Evolutionary conservation across 1,139 yeast genomes (phyloP).

Genomic region (Candida sp.): DNA sequence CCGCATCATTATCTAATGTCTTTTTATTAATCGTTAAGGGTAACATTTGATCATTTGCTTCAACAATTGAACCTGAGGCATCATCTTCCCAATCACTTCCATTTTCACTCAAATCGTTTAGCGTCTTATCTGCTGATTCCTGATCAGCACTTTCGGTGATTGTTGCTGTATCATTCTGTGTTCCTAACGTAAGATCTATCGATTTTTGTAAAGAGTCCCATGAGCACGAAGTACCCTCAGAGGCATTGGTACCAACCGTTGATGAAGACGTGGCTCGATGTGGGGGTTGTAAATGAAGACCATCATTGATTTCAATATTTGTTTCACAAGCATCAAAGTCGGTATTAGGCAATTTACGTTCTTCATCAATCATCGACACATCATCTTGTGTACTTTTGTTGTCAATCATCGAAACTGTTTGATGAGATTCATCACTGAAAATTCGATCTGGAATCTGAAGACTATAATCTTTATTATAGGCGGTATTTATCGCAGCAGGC

Average conservation of each 20-base stretch:
- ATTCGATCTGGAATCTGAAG: background rate
- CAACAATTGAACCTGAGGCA: conserved; percentile 4
- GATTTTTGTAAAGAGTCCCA: conserved; percentile 38
- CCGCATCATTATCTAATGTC: background rate
- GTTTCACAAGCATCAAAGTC: background rate
- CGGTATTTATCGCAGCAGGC: background rate
- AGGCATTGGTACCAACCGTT: conserved; percentile 1
- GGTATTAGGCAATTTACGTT: background rate
- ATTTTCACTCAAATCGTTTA: conserved; percentile 1
- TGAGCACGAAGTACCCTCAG: conserved; percentile 13
- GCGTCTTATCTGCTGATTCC: background rate
- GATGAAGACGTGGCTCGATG: conserved; percentile 4
- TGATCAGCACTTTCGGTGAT: background rate
- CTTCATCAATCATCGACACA: background rate
- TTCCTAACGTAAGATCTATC: conserved; percentile 22
- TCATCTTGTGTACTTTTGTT: background rate
- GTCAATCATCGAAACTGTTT: background rate
- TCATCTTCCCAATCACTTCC: conserved; percentile 11
- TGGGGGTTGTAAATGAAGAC: background rate
- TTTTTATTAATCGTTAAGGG: conserved; percentile 1
- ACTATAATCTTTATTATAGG: background rate
- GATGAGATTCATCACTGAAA: background rate
- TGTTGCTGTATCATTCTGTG: conserved; percentile 3
- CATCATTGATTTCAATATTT: background rate
- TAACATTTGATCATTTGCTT: background rate